Percentiles rank a stretch among this genome's conserved stretches.
Evolutionary conservation across 768 basidiomycete species (phyloP).

Genomic region (Terana coerulea): DNA sequence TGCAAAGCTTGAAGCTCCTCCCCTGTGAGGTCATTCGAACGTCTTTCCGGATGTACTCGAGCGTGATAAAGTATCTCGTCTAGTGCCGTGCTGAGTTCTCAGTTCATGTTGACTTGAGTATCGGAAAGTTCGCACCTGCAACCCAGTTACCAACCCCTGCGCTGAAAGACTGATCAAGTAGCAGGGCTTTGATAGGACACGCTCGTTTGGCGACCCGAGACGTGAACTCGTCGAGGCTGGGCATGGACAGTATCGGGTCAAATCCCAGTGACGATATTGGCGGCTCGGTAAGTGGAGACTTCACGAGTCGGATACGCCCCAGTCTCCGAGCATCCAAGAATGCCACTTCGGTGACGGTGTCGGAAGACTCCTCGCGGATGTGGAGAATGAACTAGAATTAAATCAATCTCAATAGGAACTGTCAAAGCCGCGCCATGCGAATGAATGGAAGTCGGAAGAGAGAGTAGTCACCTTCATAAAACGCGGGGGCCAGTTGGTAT

Average conservation of each 20-base stretch:
- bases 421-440: background rate
- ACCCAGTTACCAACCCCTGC: slow-evolving; percentile 85
- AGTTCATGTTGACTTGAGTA: slow-evolving; percentile 3
- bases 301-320: slow-evolving; percentile 62
- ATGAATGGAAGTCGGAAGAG: background rate
- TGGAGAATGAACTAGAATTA: slow-evolving; percentile 56
- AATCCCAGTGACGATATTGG: slow-evolving; percentile 74
- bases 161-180: slow-evolving; percentile 76
- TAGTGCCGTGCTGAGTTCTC: too few relatives aligned
- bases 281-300: slow-evolving; percentile 53
- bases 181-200: slow-evolving; percentile 70
- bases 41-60: slow-evolving; percentile 66
- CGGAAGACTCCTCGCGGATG: slow-evolving; percentile 36
- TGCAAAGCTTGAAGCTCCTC: slow-evolving; percentile 50
- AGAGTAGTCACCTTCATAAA: slow-evolving; percentile 51
- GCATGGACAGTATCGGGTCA: slow-evolving; percentile 73
- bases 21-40: slow-evolving; percentile 50
- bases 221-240: slow-evolving; percentile 48
- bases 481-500: slow-evolving; percentile 59
- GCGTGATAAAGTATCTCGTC: slow-evolving; percentile 77
- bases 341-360: slow-evolving; percentile 50
- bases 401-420: background rate
- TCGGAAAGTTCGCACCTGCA: slow-evolving; percentile 44
- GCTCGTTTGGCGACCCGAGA: slow-evolving; percentile 45
- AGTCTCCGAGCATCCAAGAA: slow-evolving; percentile 72